Evolutionary conservation across 2,329 filamentous ascomycete species (phyloP), one percentile per base, ranked within the genome.

Genomic region (Hymenoscyphus fructigenus): DNA sequence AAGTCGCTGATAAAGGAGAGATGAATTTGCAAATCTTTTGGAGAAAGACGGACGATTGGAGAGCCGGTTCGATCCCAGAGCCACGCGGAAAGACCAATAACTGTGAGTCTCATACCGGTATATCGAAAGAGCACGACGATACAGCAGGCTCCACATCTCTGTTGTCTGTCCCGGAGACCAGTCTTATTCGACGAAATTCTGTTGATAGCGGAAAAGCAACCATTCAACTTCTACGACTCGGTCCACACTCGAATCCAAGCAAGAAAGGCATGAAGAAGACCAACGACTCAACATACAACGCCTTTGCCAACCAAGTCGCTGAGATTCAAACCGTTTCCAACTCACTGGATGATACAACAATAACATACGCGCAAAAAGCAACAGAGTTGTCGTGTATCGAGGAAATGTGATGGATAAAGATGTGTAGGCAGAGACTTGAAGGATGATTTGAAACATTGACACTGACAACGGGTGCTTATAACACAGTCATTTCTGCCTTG

Each of bases 21-120:
- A 78, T 83, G 50, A 83, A 85, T 78, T 84, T 85, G 17, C 79
- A 80, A 64, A 84, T 85, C 53, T 85, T 88, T 59, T 80, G 81
- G 62, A 86, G 85, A 73, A 81, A 82, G 0, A 61, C 64, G 14
- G 60, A 62, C 4, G 58, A 72, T 41, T 70, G 68, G 66, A 67
- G 64, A 47, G 67, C 34, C 38, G 65, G 62, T n/a, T 66, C 64
- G 7, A 23, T 36, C 9, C 60, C 60, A 28, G 32, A 29, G 15
- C 36, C 38, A 50, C 9, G n/a, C n/a, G 14, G 17, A 15, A 50
- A 10, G 44, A 26, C n/a, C 44, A 50, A 12, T 2, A 50, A 50
- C 44, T 23, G 12, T 50, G 44, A 12, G n/a, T n/a, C 0, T 23
- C n/a, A 23, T 50, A 10, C 10, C n/a, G 44, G 44, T 12, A 50